Evolutionary conservation across 441 rosid species (phyloP), one percentile per base, ranked within the genome.

Genomic region (Iberis amara): DNA sequence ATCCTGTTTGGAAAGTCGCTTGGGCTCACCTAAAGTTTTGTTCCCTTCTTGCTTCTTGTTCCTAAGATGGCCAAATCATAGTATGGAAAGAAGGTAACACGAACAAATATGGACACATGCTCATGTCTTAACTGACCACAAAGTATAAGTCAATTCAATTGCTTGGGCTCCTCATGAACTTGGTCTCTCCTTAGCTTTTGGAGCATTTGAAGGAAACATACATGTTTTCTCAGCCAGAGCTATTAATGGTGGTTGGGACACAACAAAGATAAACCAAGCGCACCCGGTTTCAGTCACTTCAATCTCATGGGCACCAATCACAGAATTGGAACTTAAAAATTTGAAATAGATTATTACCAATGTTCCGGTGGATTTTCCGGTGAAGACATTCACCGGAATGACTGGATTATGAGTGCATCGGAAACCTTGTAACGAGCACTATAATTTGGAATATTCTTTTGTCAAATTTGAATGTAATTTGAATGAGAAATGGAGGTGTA

Each of bases 21-120:
- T 76, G 81, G 86, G 79, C 83, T 4, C 83, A 80, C 47, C 86
- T 83, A 15, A 80, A 80, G 64, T 80, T 73, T 11, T 81, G 77
- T 13, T 76, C 84, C 0, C 68, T 79, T 21, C 77, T 79, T 1
- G 84, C 81, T 46, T 79, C 84, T 11, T 78, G 84, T 49, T 79
- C 84, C 1, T 79, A 76, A 11, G 84, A 79, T 67, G 84, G 81
- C 10, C 80, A 71, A 50, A 76, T 79, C 45, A 73, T 76, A 35
- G 32, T 79, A n/a, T 79, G 84, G 84, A 79, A 76, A 65, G 81
- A 79, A 68, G 84, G 79, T 21, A 73, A 73, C 68, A 76, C 52
- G 15, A 77, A 80, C 28, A 73, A 71, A 11, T n/a, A n/a, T 80
- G 86, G 84, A 31, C 68, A 5, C 77, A 67, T 32, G 77, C 84